Conservation (phyloP, 2,329 filamentous ascomycete genomes). For the Fonsecaea multimorphosa region DNA sequence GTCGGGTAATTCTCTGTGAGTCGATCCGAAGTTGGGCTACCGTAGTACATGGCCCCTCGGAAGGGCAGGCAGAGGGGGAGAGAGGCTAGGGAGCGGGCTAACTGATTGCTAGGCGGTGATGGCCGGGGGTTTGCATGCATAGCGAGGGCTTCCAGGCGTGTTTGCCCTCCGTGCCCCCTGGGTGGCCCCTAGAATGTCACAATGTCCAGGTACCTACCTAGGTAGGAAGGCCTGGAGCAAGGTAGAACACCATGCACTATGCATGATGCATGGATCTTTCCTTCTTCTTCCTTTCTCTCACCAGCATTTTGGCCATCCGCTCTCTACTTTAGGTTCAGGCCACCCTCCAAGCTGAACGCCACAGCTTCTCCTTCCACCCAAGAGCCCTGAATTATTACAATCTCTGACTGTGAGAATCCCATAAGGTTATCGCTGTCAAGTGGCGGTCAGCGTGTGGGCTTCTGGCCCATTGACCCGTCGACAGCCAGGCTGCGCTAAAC, state of each 20-base stretch:
- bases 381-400: too few species aligned
- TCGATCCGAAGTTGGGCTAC: not conserved
- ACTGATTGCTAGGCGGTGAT: too few species aligned
- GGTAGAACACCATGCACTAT: not conserved
- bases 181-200: too few species aligned
- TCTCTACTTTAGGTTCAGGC: not conserved
- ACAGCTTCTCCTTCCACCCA: not conserved
- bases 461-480: not conserved
- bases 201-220: too few species aligned
- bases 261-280: too few species aligned
- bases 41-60: not conserved
- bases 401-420: too few species aligned
- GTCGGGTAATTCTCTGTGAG: not conserved
- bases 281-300: not conserved
- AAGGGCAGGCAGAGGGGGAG: not conserved
- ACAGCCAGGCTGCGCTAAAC: not conserved
- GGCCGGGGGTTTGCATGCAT: too few species aligned
- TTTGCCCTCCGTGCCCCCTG: too few species aligned
- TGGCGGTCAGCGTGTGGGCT: not conserved
- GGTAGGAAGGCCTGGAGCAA: not conserved
- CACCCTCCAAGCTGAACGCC: not conserved
- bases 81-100: not conserved
- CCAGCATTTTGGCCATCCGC: not conserved
- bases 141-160: too few species aligned
- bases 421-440: not conserved